A percentile compares a stretch with the other conserved stretches of the same genome.
Conservation (phyloP, 2,329 filamentous ascomycete genomes). For the Fonsecaea erecta region DNA sequence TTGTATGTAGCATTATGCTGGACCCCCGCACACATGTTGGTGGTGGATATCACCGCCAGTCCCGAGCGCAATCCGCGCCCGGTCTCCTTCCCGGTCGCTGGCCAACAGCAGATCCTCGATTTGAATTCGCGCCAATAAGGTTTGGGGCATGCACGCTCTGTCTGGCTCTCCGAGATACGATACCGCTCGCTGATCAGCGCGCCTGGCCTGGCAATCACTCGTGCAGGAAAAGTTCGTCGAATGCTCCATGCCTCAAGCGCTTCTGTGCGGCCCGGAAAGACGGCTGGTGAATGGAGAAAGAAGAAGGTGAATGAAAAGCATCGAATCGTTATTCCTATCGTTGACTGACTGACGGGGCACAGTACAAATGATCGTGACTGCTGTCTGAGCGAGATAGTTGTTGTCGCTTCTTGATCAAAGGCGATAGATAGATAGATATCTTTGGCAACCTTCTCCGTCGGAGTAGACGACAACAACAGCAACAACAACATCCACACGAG, state of each 20-base stretch:
- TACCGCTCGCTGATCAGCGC: neutral
- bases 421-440: no score
- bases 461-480: no score
- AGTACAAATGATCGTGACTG: neutral
- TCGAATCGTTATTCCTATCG: neutral
- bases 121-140: no score
- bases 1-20: no score
- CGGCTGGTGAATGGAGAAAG: no score
- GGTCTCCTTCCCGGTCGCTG: neutral
- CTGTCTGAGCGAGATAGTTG: no score
- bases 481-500: no score
- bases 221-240: neutral
- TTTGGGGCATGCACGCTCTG: no score
- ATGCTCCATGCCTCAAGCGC: neutral
- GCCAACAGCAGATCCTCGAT: neutral
- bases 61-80: neutral
- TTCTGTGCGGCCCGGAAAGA: neutral
- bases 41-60: conserved; percentile 15
- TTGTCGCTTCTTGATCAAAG: no score
- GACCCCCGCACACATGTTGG: neutral
- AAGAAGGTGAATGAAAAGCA: neutral
- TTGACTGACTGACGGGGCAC: neutral
- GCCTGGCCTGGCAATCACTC: no score
- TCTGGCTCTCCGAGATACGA: neutral
- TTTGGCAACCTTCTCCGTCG: no score